These are phyloP conservation scores for Phytophthora pini DNA, from an alignment of 352 stramenopile genomes.

Conservation along the genomic window DNA sequence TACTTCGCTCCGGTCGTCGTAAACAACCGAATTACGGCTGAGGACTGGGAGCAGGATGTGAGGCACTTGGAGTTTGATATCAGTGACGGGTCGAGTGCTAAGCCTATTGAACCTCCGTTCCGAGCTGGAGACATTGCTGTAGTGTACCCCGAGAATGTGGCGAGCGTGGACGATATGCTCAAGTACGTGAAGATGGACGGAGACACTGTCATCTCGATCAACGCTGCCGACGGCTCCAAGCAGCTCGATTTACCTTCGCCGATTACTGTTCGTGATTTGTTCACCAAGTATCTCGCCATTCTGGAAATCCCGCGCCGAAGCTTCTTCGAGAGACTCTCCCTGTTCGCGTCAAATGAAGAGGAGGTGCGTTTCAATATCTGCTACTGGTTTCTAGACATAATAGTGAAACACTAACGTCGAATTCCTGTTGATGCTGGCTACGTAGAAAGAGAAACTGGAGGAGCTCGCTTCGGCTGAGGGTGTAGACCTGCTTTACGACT, in stretches of 20 bases:
- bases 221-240: slow-evolving; percentile 47
- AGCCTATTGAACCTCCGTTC: slow-evolving; percentile 37
- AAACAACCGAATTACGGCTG: slow-evolving; percentile 71
- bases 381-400: not conserved
- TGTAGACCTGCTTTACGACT: slow-evolving; percentile 93
- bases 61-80: slow-evolving; percentile 82
- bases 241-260: slow-evolving; percentile 64
- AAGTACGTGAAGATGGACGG: slow-evolving; percentile 51
- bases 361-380: slow-evolving; percentile 53
- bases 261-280: slow-evolving; percentile 67
- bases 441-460: slow-evolving; percentile 90
- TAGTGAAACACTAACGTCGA: slow-evolving; percentile 7
- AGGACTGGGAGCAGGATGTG: slow-evolving; percentile 85
- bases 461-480: slow-evolving; percentile 90
- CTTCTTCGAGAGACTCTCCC: slow-evolving; percentile 89
- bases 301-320: slow-evolving; percentile 83
- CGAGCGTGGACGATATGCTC: slow-evolving; percentile 73
- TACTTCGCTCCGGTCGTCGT: slow-evolving; percentile 57
- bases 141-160: slow-evolving; percentile 82
- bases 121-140: slow-evolving; percentile 73
- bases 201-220: slow-evolving; percentile 56
- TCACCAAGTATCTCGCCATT: slow-evolving; percentile 89
- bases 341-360: slow-evolving; percentile 83
- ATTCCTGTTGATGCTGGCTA: slow-evolving; percentile 1
- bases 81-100: not conserved